These are phyloP conservation scores for Nemania sp. DNA, from an alignment of 2,329 filamentous ascomycete genomes.

Conservation along the genomic window DNA sequence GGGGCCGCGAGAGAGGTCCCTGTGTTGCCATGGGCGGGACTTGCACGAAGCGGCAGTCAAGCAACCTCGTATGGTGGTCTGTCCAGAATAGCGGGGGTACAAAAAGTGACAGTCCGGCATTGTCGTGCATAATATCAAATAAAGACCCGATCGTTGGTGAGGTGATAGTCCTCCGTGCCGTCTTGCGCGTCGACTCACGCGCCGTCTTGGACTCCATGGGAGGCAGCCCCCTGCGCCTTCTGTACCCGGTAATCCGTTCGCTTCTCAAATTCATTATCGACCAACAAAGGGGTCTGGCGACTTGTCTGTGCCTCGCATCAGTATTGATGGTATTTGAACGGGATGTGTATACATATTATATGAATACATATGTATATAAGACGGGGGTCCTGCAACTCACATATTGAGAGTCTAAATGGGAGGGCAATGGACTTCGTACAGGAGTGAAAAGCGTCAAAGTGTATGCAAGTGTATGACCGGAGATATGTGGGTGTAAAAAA, in stretches of 20 bases:
- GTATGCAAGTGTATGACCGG: not conserved
- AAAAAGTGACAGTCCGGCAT: conserved; percentile 54
- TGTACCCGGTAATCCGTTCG: not conserved
- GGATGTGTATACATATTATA: not conserved
- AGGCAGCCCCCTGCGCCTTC: not conserved
- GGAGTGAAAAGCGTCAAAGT: no score
- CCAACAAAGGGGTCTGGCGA: not conserved
- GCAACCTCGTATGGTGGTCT: conserved; percentile 53
- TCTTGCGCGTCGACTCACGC: no score
- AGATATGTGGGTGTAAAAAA: no score
- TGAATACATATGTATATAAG: not conserved
- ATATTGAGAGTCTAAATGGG: not conserved
- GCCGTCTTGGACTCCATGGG: not conserved
- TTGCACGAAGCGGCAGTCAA: conserved; percentile 53
- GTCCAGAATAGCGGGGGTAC: conserved; percentile 61
- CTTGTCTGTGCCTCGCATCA: not conserved
- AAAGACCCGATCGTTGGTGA: conserved; percentile 55
- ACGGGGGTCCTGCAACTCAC: not conserved
- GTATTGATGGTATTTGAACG: not conserved
- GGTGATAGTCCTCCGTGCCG: conserved; percentile 24
- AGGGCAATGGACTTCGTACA: no score
- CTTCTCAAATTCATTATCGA: no score
- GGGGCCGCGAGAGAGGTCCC: conserved; percentile 21
- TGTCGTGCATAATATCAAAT: conserved; percentile 55
- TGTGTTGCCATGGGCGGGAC: conserved; percentile 46